phyloP scores from a whole-genome alignment of 2,329 filamentous ascomycete genomes.

The Alternaria ethzedia region DNA sequence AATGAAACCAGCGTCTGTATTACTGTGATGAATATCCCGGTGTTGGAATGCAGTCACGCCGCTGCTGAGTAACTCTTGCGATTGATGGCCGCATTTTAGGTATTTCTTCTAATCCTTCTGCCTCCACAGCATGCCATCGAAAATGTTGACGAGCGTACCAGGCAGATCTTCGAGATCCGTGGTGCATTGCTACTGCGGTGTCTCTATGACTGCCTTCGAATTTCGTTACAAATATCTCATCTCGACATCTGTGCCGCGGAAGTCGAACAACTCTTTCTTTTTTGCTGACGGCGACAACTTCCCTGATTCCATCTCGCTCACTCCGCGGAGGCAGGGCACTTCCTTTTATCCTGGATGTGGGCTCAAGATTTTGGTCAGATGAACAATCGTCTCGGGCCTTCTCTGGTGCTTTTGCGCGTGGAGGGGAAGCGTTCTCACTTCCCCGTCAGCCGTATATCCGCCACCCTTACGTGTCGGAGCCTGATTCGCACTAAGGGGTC shows the following conservation, averaged over 20 bases:
- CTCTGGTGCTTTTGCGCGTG: slow-evolving; percentile 2
- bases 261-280: not conserved
- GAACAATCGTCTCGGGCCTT: slow-evolving; percentile 3
- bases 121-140: not conserved
- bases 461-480: not conserved
- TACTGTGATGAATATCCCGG: not conserved
- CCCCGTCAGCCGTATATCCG: not conserved
- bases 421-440: not conserved
- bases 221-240: not conserved
- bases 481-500: not conserved
- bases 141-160: not conserved
- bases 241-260: not conserved
- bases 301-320: not conserved
- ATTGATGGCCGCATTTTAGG: not conserved
- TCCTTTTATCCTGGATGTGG: not conserved
- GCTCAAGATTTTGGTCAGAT: not conserved
- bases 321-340: not conserved
- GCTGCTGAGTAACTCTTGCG: not conserved
- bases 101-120: not conserved
- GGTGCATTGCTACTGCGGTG: not conserved
- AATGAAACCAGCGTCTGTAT: not conserved
- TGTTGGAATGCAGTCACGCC: not conserved
- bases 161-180: not conserved
- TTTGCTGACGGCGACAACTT: not conserved
- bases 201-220: not conserved